A percentile compares a stretch with the other conserved stretches of the same genome.
phyloP scores from a whole-genome alignment of 2,329 filamentous ascomycete species.

The Sporothrix curviconia region DNA sequence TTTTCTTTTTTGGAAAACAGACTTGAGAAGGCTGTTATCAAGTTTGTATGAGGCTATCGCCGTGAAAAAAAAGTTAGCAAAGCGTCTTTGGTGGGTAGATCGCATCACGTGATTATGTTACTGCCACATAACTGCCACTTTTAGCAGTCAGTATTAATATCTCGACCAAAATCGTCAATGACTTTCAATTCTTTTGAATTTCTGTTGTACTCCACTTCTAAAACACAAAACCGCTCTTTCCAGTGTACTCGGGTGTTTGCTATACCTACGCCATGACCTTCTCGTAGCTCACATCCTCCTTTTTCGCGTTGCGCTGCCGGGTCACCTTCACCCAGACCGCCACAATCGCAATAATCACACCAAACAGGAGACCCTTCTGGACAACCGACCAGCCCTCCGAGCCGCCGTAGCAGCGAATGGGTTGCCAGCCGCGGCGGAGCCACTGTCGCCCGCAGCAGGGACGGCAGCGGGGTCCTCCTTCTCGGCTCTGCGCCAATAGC shows the following conservation, averaged over 20 bases:
- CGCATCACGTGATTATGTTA: not conserved
- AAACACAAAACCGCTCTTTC: not conserved
- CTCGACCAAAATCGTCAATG: not conserved
- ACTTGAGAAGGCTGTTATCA: too few species aligned
- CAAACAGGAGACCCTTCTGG: slow-evolving; percentile 46
- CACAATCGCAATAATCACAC: slow-evolving; percentile 40
- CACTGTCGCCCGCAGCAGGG: not conserved
- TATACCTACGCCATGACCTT: slow-evolving; percentile 41
- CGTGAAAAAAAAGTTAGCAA: slow-evolving; percentile 6
- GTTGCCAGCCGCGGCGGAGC: too few species aligned
- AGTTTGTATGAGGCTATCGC: not conserved
- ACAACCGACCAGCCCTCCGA: slow-evolving; percentile 36
- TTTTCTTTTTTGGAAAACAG: not conserved
- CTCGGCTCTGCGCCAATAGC: slow-evolving; percentile 30
- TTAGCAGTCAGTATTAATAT: too few species aligned
- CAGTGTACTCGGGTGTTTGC: too few species aligned
- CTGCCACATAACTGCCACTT: not conserved
- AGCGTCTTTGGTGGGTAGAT: not conserved
- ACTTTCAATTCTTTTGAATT: too few species aligned
- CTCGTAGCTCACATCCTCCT: slow-evolving; percentile 33
- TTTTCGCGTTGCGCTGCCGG: slow-evolving; percentile 26
- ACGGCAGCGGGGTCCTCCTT: slow-evolving; percentile 19
- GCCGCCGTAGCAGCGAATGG: slow-evolving; percentile 13
- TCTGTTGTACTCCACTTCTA: too few species aligned
- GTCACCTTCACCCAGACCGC: slow-evolving; percentile 39